These are phyloP conservation scores for Physcomitrium patens DNA, from an alignment of 225 moss, liverwort and hornwort genomes.

Conservation along the genomic window DNA sequence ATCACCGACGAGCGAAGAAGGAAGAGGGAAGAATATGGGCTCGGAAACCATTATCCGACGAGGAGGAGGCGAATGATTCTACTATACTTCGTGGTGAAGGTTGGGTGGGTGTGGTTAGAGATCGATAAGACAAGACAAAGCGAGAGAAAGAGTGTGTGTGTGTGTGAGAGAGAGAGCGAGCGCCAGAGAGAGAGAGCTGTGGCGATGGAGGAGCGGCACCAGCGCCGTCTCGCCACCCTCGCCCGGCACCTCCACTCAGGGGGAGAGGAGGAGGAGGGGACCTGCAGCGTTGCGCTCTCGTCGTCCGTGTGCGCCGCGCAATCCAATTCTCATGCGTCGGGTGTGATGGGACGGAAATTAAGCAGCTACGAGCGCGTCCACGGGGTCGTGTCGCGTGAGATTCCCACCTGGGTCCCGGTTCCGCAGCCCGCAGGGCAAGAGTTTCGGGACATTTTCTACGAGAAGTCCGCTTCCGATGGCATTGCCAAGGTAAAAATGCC, in stretches of 20 bases:
- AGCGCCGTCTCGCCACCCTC: conserved; percentile 46
- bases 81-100: too few species aligned
- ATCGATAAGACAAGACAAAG: too few species aligned
- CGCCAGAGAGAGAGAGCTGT: background rate
- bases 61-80: too few species aligned
- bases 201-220: conserved; percentile 42
- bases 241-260: conserved; percentile 16
- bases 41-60: too few species aligned
- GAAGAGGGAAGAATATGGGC: too few species aligned
- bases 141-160: too few species aligned
- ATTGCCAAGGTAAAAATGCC: conserved; percentile 75
- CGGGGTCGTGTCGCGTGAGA: conserved; percentile 51
- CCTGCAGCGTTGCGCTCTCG: background rate
- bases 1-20: too few species aligned
- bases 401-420: conserved; percentile 50
- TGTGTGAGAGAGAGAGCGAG: too few species aligned
- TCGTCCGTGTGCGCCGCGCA: conserved; percentile 31
- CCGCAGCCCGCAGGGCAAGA: conserved; percentile 51
- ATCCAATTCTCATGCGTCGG: background rate
- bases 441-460: conserved; percentile 82
- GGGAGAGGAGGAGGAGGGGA: too few species aligned
- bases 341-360: conserved; percentile 24
- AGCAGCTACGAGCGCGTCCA: conserved; percentile 88
- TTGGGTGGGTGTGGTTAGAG: too few species aligned
- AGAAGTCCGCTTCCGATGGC: conserved; percentile 74